These are phyloP conservation scores for Kuraishia hungarica DNA, from an alignment of 805 yeast genomes.

Conservation along the genomic window DNA sequence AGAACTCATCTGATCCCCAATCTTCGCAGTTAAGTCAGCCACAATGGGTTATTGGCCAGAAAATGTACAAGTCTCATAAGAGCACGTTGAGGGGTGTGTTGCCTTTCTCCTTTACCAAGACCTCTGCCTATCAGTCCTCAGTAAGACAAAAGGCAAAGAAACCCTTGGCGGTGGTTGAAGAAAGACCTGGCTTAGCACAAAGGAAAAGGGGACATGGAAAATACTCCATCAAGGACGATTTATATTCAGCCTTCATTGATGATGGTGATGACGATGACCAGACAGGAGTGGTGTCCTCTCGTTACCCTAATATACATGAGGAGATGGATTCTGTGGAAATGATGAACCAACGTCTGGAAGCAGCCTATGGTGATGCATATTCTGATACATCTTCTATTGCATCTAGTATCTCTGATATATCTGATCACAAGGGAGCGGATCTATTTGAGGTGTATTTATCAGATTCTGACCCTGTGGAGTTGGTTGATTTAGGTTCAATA, in stretches of 20 bases:
- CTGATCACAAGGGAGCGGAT: conserved; percentile 6
- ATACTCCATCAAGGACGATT: not conserved
- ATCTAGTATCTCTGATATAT: not conserved
- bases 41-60: not conserved
- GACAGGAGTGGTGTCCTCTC: not conserved
- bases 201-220: not conserved
- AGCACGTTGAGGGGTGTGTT: conserved; percentile 1
- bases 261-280: not conserved
- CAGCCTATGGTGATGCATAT: not conserved
- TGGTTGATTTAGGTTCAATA: conserved; percentile 3
- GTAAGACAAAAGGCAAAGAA: not conserved
- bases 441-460: conserved; percentile 5
- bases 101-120: conserved; percentile 1
- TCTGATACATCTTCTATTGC: not conserved
- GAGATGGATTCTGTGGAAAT: not conserved
- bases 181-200: not conserved
- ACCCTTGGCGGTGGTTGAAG: not conserved
- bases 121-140: not conserved
- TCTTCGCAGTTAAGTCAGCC: not conserved
- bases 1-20: not conserved
- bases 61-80: not conserved
- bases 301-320: not conserved
- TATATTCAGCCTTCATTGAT: not conserved
- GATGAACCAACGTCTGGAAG: not conserved
- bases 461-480: conserved; percentile 5